These are phyloP conservation scores for Puccinia novopanici DNA, from an alignment of 1,284 basidiomycete genomes.

Conservation along the genomic window DNA sequence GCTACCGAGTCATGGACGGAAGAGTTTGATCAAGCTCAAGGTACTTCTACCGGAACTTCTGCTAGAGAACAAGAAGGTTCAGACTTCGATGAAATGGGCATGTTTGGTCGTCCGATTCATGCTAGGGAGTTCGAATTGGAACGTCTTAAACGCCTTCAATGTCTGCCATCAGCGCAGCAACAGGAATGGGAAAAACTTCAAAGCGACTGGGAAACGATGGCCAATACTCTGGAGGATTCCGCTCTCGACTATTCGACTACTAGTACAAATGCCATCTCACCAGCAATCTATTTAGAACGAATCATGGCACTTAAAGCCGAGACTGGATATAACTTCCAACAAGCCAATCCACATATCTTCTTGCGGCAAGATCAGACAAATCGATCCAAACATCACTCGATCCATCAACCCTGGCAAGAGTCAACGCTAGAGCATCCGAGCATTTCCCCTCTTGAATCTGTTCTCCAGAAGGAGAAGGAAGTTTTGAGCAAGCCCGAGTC, in stretches of 20 bases:
- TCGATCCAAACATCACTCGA: constrained; percentile 22
- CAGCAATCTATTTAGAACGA: constrained; percentile 56
- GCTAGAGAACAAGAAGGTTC: background rate
- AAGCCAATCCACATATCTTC: background rate
- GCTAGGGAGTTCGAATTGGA: constrained; percentile 52
- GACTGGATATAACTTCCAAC: constrained; percentile 28
- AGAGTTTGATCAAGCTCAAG: constrained; percentile 8
- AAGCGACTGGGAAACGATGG: constrained; percentile 72
- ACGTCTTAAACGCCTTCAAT: constrained; percentile 51
- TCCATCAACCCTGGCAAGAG: constrained; percentile 50
- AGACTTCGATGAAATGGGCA: constrained; percentile 18
- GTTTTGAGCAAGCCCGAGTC: constrained; percentile 77
- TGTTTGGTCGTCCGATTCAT: constrained; percentile 55
- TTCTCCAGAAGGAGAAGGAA: constrained; percentile 80
- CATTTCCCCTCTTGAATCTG: constrained; percentile 51
- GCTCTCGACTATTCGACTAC: constrained; percentile 59
- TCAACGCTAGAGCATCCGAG: constrained; percentile 52
- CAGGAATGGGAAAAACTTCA: constrained; percentile 71
- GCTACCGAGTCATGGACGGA: constrained; percentile 36
- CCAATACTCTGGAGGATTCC: background rate
- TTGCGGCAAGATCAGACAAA: constrained; percentile 47
- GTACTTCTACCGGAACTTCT: background rate
- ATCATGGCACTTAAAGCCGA: constrained; percentile 1
- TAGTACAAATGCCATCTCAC: constrained; percentile 69
- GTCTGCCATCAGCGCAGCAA: constrained; percentile 52